Evolutionary conservation across 441 rosid genomes (phyloP).

Genomic region (Adansonia gregorii): DNA sequence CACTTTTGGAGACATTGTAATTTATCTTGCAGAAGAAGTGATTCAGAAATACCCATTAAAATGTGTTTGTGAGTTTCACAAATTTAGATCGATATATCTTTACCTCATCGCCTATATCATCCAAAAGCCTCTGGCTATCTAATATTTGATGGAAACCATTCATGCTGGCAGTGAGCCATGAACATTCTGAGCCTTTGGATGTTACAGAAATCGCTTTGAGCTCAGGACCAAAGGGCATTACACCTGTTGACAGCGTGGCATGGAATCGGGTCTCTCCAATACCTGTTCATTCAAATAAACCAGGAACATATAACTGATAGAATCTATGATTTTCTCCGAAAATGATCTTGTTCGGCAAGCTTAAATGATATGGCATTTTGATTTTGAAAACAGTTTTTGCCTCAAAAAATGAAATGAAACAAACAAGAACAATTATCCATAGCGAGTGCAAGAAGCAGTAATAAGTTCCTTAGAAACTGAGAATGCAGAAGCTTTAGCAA

Average conservation of each 20-base stretch:
- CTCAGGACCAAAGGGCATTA: slow-evolving; percentile 51
- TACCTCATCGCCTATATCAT: slow-evolving; percentile 41
- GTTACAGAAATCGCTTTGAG: slow-evolving; percentile 42
- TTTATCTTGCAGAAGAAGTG: neutral
- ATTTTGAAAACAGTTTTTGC: neutral
- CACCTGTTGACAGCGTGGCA: slow-evolving; percentile 45
- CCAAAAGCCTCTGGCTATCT: slow-evolving; percentile 37
- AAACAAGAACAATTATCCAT: neutral
- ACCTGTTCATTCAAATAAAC: slow-evolving; percentile 28
- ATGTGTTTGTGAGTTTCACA: neutral
- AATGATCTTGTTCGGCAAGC: neutral
- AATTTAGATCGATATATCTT: neutral
- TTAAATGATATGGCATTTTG: neutral
- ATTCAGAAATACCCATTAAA: neutral
- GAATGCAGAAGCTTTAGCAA: neutral
- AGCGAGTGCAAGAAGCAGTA: neutral
- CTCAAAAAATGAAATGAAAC: neutral
- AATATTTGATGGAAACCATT: slow-evolving; percentile 33
- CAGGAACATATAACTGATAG: slow-evolving; percentile 6
- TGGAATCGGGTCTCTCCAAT: slow-evolving; percentile 53
- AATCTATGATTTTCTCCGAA: slow-evolving; percentile 1
- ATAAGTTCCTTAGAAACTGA: neutral
- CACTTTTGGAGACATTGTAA: neutral
- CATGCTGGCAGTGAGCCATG: slow-evolving; percentile 46
- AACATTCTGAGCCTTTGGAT: slow-evolving; percentile 29